Percentiles rank a stretch among this genome's conserved stretches.
phyloP scores from a whole-genome alignment of 2,329 filamentous ascomycete species.

The Colletotrichum coccodes region DNA sequence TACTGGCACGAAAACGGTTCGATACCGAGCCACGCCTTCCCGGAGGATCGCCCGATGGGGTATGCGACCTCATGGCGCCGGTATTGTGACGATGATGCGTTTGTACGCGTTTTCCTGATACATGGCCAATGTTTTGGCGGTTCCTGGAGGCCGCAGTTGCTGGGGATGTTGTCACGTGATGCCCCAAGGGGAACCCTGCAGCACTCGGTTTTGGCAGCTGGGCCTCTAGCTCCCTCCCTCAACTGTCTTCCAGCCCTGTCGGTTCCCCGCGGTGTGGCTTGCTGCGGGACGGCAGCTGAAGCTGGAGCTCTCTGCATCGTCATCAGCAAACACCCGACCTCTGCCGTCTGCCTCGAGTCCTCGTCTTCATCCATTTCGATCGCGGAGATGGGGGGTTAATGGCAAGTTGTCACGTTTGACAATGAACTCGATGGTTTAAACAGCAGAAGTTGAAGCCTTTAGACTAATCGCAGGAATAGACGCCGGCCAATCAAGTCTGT shows the following conservation, averaged over 20 bases:
- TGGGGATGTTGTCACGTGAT: slow-evolving; percentile 26
- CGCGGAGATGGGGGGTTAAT: not conserved
- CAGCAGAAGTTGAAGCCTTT: not conserved
- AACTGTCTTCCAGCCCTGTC: not conserved
- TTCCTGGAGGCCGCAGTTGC: slow-evolving; percentile 6
- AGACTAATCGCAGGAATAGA: not conserved
- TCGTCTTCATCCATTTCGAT: not conserved
- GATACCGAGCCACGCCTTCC: slow-evolving; percentile 43
- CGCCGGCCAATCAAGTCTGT: not conserved
- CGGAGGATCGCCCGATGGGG: slow-evolving; percentile 39
- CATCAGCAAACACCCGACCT: not conserved
- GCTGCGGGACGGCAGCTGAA: not conserved
- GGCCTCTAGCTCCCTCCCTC: not conserved
- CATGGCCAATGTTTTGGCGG: slow-evolving; percentile 29
- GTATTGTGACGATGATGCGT: slow-evolving; percentile 35
- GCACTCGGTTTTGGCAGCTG: not conserved
- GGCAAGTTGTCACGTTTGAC: too few species aligned
- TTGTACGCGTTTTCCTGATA: slow-evolving; percentile 19
- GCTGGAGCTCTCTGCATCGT: not conserved
- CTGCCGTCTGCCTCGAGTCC: not conserved
- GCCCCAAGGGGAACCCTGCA: not conserved
- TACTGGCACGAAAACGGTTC: slow-evolving; percentile 47
- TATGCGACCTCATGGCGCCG: slow-evolving; percentile 42
- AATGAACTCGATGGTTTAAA: not conserved
- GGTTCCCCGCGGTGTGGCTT: slow-evolving; percentile 6